A percentile compares a stretch with the other conserved stretches of the same genome.
Evolutionary conservation across 2,329 filamentous ascomycete genomes (phyloP).

Genomic region (Neofusicoccum laricinum): DNA sequence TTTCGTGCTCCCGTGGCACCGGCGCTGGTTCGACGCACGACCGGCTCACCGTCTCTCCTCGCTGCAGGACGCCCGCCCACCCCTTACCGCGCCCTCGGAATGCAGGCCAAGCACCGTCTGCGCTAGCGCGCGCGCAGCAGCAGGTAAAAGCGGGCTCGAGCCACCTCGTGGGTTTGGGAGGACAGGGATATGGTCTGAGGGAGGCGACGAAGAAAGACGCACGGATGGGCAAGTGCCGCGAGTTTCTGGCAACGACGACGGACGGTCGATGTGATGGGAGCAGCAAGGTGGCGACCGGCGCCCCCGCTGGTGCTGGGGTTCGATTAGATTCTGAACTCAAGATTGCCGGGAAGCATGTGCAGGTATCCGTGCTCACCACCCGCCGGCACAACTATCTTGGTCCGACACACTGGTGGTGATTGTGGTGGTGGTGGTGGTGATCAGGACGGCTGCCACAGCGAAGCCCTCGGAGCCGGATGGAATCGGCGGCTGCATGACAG

Average conservation of each 20-base stretch:
- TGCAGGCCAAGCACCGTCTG: background rate
- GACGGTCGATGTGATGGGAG: background rate
- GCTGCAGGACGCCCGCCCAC: background rate
- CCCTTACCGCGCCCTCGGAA: constrained; percentile 10
- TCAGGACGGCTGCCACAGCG: background rate
- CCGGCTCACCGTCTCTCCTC: constrained; percentile 8
- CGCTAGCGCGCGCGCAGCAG: background rate
- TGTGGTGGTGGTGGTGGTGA: background rate
- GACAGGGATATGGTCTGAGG: background rate
- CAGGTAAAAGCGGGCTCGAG: constrained; percentile 1
- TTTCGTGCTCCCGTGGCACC: constrained; percentile 4
- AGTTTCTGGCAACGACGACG: background rate
- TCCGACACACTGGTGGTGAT: background rate
- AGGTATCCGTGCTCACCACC: background rate
- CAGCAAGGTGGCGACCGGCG: constrained; percentile 1
- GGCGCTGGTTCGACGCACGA: constrained; percentile 8
- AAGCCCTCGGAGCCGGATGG: background rate
- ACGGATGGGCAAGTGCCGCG: background rate
- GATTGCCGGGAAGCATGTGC: constrained; percentile 3
- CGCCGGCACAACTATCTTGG: background rate
- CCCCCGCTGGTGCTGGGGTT: too few species aligned
- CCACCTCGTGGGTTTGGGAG: background rate
- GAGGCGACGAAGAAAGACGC: background rate
- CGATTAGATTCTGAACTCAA: background rate
- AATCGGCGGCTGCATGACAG: background rate